phyloP scores from a whole-genome alignment of 805 yeast species.

The Lachancea sp. region DNA sequence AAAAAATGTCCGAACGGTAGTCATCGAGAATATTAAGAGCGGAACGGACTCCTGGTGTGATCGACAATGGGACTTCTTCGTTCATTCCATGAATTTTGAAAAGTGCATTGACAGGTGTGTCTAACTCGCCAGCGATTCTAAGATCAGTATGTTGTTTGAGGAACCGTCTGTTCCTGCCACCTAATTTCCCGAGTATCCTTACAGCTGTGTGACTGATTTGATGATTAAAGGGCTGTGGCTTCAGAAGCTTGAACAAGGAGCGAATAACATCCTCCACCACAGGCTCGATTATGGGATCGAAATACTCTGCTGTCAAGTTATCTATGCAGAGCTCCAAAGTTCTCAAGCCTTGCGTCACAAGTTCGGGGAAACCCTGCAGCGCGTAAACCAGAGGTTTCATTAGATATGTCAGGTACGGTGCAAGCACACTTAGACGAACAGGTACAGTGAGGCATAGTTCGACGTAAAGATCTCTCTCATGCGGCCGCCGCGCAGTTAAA shows the following conservation, averaged over 20 bases:
- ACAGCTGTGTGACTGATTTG: slow-evolving; percentile 93
- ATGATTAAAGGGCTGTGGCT: slow-evolving; percentile 90
- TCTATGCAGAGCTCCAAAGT: slow-evolving; percentile 95
- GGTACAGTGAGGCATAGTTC: slow-evolving; percentile 95
- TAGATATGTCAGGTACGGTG: slow-evolving; percentile 82
- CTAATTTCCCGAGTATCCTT: slow-evolving; percentile 87
- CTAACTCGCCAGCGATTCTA: slow-evolving; percentile 44
- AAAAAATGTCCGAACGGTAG: slow-evolving; percentile 48
- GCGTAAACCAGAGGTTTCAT: slow-evolving; percentile 92
- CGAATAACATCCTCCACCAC: slow-evolving; percentile 91
- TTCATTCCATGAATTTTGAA: slow-evolving; percentile 66
- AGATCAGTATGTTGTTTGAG: slow-evolving; percentile 70
- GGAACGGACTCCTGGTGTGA: slow-evolving; percentile 76
- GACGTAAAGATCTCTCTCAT: slow-evolving; percentile 89
- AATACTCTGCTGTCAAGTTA: slow-evolving; percentile 90
- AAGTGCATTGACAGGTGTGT: slow-evolving; percentile 63
- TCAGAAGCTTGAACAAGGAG: slow-evolving; percentile 83
- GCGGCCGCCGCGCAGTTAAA: slow-evolving; percentile 75
- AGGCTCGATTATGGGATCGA: slow-evolving; percentile 95
- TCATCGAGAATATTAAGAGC: slow-evolving; percentile 75
- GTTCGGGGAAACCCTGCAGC: slow-evolving; percentile 80
- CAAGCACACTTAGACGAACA: slow-evolving; percentile 84
- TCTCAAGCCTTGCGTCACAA: slow-evolving; percentile 89
- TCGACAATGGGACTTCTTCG: slow-evolving; percentile 58
- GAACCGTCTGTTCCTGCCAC: slow-evolving; percentile 90